Evolutionary conservation across 805 yeast genomes (phyloP).

Genomic region (Candida sakaeoensis): DNA sequence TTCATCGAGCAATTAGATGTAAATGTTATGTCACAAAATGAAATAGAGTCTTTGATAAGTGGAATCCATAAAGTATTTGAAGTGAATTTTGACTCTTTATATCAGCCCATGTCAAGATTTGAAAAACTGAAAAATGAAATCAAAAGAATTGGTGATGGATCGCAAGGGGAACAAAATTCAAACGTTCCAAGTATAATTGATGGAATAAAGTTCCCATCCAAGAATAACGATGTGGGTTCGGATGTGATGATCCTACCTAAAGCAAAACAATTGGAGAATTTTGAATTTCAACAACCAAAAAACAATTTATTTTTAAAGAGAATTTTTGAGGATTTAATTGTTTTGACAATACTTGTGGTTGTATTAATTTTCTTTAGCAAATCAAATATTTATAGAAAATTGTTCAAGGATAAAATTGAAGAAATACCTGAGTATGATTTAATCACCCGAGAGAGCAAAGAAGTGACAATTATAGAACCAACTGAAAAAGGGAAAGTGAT

Average conservation of each 20-base stretch:
- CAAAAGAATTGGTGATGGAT: slow-evolving; percentile 26
- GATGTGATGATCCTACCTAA: slow-evolving; percentile 12
- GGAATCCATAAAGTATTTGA: slow-evolving; percentile 35
- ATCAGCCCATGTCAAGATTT: slow-evolving; percentile 35
- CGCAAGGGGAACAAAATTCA: background rate
- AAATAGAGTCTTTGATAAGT: slow-evolving; percentile 26
- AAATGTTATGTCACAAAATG: slow-evolving; percentile 12
- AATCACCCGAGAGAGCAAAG: slow-evolving; percentile 10
- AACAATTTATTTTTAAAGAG: slow-evolving; percentile 16
- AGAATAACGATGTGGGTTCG: slow-evolving; percentile 5
- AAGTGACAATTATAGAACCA: slow-evolving; percentile 17
- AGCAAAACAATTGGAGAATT: slow-evolving; percentile 1
- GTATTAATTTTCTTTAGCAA: slow-evolving; percentile 35
- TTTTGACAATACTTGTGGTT: slow-evolving; percentile 35
- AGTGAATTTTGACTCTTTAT: slow-evolving; percentile 26
- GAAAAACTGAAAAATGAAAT: slow-evolving; percentile 10
- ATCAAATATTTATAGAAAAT: slow-evolving; percentile 16
- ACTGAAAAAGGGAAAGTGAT: background rate
- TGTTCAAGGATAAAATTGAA: slow-evolving; percentile 5
- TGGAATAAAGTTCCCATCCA: slow-evolving; percentile 31
- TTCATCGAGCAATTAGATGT: slow-evolving; percentile 18
- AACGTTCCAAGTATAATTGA: slow-evolving; percentile 28
- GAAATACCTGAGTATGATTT: slow-evolving; percentile 2
- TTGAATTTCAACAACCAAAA: background rate
- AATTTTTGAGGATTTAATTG: slow-evolving; percentile 48